phyloP scores from a whole-genome alignment of 2,329 filamentous ascomycete species.

The Fusarium albidum region DNA sequence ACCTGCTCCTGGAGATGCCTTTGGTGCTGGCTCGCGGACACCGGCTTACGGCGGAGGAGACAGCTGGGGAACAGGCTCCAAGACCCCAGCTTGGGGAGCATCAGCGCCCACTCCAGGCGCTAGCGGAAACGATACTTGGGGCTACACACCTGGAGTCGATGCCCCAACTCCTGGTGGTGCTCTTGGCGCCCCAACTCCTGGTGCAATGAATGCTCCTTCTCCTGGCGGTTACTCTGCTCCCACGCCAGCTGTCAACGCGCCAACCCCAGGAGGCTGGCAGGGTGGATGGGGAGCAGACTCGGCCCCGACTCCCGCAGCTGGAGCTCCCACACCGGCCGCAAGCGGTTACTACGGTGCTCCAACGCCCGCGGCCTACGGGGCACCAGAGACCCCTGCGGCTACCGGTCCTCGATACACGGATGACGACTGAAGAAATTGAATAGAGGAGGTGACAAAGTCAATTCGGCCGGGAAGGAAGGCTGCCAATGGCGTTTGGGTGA shows the following conservation, averaged over 20 bases:
- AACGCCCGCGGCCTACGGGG: slow-evolving; percentile 68
- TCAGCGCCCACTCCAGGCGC: slow-evolving; percentile 67
- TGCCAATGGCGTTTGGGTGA: slow-evolving; percentile 34
- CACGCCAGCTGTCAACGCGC: slow-evolving; percentile 70
- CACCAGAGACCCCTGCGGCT: slow-evolving; percentile 68
- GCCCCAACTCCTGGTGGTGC: slow-evolving; percentile 73
- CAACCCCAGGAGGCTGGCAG: slow-evolving; percentile 73
- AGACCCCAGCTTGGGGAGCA: slow-evolving; percentile 78
- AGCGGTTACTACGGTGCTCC: slow-evolving; percentile 68
- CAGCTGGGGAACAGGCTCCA: slow-evolving; percentile 72
- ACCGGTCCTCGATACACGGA: slow-evolving; percentile 64
- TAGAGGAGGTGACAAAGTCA: neutral
- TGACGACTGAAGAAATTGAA: slow-evolving; percentile 48
- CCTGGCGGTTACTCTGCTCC: slow-evolving; percentile 74
- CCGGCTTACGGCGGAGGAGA: slow-evolving; percentile 69
- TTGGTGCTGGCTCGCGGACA: slow-evolving; percentile 73
- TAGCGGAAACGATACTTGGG: slow-evolving; percentile 67
- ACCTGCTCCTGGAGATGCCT: slow-evolving; percentile 66
- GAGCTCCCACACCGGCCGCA: slow-evolving; percentile 74
- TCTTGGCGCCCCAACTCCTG: slow-evolving; percentile 67
- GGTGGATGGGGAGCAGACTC: slow-evolving; percentile 68
- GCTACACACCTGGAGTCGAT: slow-evolving; percentile 69
- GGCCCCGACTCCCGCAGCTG: slow-evolving; percentile 71
- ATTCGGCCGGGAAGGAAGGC: slow-evolving; percentile 2
- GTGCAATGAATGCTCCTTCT: slow-evolving; percentile 73